These are phyloP conservation scores for Naganishia vishniacii DNA, from an alignment of 768 basidiomycete species.

Conservation along the genomic window DNA sequence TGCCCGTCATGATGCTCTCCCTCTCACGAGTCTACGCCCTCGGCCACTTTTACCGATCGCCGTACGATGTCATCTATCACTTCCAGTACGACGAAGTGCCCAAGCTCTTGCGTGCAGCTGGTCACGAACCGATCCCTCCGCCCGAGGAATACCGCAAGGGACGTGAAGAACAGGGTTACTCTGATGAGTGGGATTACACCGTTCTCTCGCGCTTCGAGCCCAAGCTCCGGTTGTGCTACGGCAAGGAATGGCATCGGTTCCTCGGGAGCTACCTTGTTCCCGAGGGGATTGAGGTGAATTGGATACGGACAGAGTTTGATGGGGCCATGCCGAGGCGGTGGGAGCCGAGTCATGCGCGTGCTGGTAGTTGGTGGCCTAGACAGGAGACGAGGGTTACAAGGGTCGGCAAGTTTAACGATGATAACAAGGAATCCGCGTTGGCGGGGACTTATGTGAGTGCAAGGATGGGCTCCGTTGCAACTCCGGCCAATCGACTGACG, in stretches of 20 bases:
- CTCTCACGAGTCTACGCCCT: constrained; percentile 73
- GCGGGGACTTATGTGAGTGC: constrained; percentile 66
- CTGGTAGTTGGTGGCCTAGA: constrained; percentile 54
- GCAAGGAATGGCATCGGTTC: constrained; percentile 95
- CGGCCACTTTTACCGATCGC: constrained; percentile 84
- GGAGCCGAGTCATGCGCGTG: constrained; percentile 48
- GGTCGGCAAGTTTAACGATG: constrained; percentile 66
- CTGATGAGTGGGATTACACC: constrained; percentile 55
- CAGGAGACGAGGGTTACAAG: constrained; percentile 62
- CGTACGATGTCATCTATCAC: constrained; percentile 63
- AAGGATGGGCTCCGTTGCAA: neutral
- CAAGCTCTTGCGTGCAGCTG: constrained; percentile 57
- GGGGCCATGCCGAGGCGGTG: constrained; percentile 86
- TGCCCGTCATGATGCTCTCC: constrained; percentile 65
- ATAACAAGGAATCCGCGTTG: constrained; percentile 66
- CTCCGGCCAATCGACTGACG: no score
- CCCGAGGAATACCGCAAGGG: constrained; percentile 46
- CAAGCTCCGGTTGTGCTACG: constrained; percentile 67
- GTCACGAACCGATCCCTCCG: constrained; percentile 43
- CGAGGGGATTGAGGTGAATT: constrained; percentile 71
- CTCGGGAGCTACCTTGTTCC: constrained; percentile 85
- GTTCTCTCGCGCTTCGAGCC: constrained; percentile 62
- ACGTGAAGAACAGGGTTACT: constrained; percentile 54
- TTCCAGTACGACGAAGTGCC: constrained; percentile 78
- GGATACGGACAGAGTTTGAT: constrained; percentile 84